phyloP scores from a whole-genome alignment of 768 basidiomycete genomes.

The Kwoniella sp. region DNA sequence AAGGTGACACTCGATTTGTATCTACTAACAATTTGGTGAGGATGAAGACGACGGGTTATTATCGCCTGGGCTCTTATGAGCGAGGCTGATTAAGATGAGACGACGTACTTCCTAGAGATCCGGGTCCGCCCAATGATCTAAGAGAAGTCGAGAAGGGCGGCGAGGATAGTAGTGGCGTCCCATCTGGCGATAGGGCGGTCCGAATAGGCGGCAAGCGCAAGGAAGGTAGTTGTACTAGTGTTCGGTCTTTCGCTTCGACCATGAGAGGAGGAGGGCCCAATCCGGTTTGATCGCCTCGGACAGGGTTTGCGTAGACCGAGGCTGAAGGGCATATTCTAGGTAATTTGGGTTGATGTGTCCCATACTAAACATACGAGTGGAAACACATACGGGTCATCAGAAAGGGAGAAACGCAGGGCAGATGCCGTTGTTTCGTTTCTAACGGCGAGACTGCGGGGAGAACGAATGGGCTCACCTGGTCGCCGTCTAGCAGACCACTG shows the following conservation, averaged over 20 bases:
- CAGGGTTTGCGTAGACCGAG: background rate
- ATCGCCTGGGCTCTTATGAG: background rate
- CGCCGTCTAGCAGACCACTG: background rate
- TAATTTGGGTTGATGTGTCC: background rate
- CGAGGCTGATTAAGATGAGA: conserved; percentile 1
- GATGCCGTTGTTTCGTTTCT: no score
- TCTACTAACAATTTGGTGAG: no score
- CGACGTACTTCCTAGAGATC: background rate
- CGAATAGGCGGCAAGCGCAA: conserved; percentile 25
- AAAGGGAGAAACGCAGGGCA: no score
- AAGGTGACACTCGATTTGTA: no score
- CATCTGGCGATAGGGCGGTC: conserved; percentile 9
- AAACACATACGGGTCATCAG: no score
- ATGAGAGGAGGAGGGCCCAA: background rate
- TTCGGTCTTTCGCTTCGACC: background rate
- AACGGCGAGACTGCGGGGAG: no score
- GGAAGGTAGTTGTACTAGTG: conserved; percentile 13
- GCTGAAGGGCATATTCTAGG: conserved; percentile 5
- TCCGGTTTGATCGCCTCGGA: background rate
- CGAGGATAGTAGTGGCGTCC: conserved; percentile 11
- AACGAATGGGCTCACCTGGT: conserved; percentile 9
- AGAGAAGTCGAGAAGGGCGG: conserved; percentile 7
- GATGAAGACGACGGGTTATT: no score
- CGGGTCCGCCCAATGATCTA: background rate
- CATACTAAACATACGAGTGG: no score